These are phyloP conservation scores for Helminthosporium solani DNA, from an alignment of 2,329 filamentous ascomycete species.

Conservation along the genomic window DNA sequence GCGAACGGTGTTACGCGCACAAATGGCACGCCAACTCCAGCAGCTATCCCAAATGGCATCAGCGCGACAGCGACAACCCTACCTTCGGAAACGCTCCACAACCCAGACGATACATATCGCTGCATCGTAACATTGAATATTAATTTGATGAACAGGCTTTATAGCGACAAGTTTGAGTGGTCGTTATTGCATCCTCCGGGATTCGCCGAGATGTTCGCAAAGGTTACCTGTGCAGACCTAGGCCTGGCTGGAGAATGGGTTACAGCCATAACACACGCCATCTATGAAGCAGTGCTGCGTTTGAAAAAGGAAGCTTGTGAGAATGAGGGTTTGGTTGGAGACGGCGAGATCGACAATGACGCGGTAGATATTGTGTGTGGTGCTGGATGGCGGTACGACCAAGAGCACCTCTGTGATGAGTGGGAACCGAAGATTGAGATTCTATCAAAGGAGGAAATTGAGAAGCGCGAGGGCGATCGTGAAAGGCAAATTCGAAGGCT, in stretches of 20 bases:
- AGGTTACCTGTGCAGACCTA: slow-evolving; percentile 87
- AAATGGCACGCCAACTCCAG: slow-evolving; percentile 48
- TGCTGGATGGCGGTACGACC: slow-evolving; percentile 94
- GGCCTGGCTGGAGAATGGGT: slow-evolving; percentile 92
- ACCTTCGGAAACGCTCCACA: slow-evolving; percentile 71
- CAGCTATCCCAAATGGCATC: slow-evolving; percentile 56
- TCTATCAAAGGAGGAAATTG: slow-evolving; percentile 92
- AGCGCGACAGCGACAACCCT: slow-evolving; percentile 67
- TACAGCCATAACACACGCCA: slow-evolving; percentile 89
- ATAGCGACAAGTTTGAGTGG: slow-evolving; percentile 98
- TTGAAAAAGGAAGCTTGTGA: slow-evolving; percentile 97
- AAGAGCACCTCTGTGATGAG: slow-evolving; percentile 71
- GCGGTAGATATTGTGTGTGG: slow-evolving; percentile 72
- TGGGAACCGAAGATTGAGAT: slow-evolving; percentile 56
- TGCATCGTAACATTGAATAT: slow-evolving; percentile 90
- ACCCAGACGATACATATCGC: slow-evolving; percentile 91
- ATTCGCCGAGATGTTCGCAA: slow-evolving; percentile 88
- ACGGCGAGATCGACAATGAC: slow-evolving; percentile 82
- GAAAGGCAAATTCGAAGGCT: slow-evolving; percentile 86
- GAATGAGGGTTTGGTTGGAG: slow-evolving; percentile 76
- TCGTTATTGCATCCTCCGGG: slow-evolving; percentile 89
- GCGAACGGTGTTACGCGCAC: slow-evolving; percentile 47
- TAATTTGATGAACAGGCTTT: slow-evolving; percentile 86
- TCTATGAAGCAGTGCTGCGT: slow-evolving; percentile 90
- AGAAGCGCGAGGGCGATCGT: slow-evolving; percentile 91